Evolutionary conservation across 2,329 filamentous ascomycete genomes (phyloP), one percentile per base, ranked within the genome.

Genomic region (Scedosporium minutisporum): DNA sequence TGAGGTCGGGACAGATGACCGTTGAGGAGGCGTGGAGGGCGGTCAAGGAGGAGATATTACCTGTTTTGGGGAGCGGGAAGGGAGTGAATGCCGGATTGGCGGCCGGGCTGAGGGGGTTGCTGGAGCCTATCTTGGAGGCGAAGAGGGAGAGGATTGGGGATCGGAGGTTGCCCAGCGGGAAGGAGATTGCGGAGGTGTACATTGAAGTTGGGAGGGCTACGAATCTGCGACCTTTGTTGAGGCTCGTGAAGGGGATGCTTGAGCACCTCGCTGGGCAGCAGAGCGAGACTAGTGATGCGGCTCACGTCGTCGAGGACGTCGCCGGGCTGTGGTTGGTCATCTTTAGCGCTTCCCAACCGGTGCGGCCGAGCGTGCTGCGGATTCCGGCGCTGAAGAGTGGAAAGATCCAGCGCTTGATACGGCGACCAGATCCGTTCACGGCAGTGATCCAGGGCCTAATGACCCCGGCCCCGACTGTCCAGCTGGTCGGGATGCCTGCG

Each of bases 151-250:
- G 61, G 10, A 33, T 60, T 3, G 29, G 29, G 23, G 51, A 41
- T 25, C 7, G 21, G 2, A 42, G 33, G 27, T 18, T 58, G 6
- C 64, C 64, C 2, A 62, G 59, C 41, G 25, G 60, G 12, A 60
- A 63, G n/a, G 58, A 64, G 23, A 21, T 64, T 14, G 60, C 61
- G 57, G 59, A 62, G 25, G 25, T 63, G 57, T 63, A 63, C 10
- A 14, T 59, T 6, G 55, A 51, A 29, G 61, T 29, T n/a, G 48
- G 42, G 25, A 63, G 33, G 29, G 21, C n/a, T 5, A n/a, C 14
- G 33, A 38, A 51, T 7, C 44, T 62, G 5, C 42, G 59, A 6
- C 38, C 51, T 6, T 29, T 66, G 7, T 58, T 65, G 16, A 18
- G 59, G 12, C 58, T 66, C 23, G 55, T 62, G n/a, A 61, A 63